These are phyloP conservation scores for Metarhizium guizhouense DNA, from an alignment of 2,329 filamentous ascomycete genomes.

Conservation along the genomic window DNA sequence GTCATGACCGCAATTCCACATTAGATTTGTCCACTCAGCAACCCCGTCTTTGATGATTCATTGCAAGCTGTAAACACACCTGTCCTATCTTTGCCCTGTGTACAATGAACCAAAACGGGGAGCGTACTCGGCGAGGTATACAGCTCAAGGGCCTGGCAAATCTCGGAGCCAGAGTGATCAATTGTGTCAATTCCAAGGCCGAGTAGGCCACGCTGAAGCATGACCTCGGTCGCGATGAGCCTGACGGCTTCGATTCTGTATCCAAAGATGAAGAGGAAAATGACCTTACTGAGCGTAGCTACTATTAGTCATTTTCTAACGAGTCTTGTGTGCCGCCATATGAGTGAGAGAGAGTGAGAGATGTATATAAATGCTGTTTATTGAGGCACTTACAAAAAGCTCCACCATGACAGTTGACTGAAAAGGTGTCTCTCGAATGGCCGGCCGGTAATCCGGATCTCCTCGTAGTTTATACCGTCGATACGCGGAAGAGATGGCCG, in stretches of 20 bases:
- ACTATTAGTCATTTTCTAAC: background rate
- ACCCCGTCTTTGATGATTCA: too few relatives aligned
- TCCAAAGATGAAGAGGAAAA: conserved; percentile 54
- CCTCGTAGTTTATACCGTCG: conserved; percentile 50
- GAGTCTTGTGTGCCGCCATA: too few relatives aligned
- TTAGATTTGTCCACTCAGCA: too few relatives aligned
- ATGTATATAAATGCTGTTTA: background rate
- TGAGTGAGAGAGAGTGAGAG: too few relatives aligned
- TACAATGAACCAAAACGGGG: conserved; percentile 71
- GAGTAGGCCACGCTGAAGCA: conserved; percentile 62
- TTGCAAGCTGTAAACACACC: conserved; percentile 12
- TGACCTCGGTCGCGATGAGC: conserved; percentile 60
- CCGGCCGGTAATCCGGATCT: conserved; percentile 67
- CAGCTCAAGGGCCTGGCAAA: conserved; percentile 31
- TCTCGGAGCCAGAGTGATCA: conserved; percentile 55
- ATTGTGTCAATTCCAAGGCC: conserved; percentile 63
- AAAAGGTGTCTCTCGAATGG: conserved; percentile 61
- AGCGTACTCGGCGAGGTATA: conserved; percentile 31
- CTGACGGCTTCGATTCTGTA: conserved; percentile 61
- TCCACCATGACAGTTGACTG: conserved; percentile 57
- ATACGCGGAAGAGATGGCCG: conserved; percentile 52
- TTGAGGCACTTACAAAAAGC: conserved; percentile 43
- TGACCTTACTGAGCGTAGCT: conserved; percentile 28
- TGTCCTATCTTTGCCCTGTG: conserved; percentile 75
- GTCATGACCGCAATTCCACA: background rate